A percentile compares a stretch with the other conserved stretches of the same genome.
Evolutionary conservation across 2,329 filamentous ascomycete genomes (phyloP).

Genomic region (Neonectria magnoliae): DNA sequence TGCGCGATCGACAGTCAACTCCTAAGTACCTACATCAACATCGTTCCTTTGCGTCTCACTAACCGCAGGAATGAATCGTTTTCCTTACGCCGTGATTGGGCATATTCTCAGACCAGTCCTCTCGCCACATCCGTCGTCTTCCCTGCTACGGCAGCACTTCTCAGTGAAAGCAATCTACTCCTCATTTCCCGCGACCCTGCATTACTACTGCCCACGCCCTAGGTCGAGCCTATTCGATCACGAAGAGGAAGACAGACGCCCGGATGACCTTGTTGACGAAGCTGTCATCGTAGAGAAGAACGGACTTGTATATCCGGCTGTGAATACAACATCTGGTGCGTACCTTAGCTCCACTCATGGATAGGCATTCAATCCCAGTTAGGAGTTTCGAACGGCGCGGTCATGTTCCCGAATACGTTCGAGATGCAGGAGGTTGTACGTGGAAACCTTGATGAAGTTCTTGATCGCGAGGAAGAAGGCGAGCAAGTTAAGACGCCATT

Average conservation of each 20-base stretch:
- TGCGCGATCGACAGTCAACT: not conserved
- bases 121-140: not conserved
- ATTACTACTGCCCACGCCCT: conserved; percentile 23
- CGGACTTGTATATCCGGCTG: conserved; percentile 28
- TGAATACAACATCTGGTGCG: conserved; percentile 12
- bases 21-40: not conserved
- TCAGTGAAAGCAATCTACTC: conserved; percentile 34
- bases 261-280: conserved; percentile 17
- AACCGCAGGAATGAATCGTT: not conserved
- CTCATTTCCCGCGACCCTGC: conserved; percentile 25
- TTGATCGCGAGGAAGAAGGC: conserved; percentile 27
- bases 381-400: conserved; percentile 30
- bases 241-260: conserved; percentile 4
- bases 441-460: conserved; percentile 24
- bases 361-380: not conserved
- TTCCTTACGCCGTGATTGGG: not conserved
- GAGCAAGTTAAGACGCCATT: conserved; percentile 16
- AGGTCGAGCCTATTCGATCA: conserved; percentile 23
- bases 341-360: not conserved
- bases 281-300: conserved; percentile 12
- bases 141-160: not conserved
- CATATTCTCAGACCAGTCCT: not conserved
- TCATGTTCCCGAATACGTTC: conserved; percentile 38
- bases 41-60: not conserved
- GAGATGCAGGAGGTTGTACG: conserved; percentile 31